phyloP scores from a whole-genome alignment of 495 filamentous ascomycete genomes.

The Paragyromitra xinjiangensis region DNA sequence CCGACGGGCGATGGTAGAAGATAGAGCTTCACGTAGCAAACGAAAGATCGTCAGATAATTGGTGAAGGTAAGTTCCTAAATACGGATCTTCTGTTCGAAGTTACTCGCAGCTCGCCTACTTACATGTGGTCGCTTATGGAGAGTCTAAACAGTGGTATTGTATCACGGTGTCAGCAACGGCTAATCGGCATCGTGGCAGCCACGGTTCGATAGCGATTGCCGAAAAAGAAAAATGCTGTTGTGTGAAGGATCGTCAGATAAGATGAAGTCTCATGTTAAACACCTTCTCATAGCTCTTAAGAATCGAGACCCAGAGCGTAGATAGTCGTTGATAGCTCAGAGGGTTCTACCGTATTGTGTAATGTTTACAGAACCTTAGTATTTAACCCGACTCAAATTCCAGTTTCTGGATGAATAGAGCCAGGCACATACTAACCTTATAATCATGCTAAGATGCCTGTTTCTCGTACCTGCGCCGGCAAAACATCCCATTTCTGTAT shows the following conservation, averaged over 20 bases:
- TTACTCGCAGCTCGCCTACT: not conserved
- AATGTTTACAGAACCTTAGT: not conserved
- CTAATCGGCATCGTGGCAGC: not conserved
- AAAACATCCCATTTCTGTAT: constrained; percentile 15
- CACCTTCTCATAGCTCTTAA: not conserved
- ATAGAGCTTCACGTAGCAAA: not conserved
- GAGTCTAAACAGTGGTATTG: not conserved
- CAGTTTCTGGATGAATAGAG: not conserved
- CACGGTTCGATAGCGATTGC: not conserved
- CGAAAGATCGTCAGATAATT: not conserved
- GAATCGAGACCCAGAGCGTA: not conserved
- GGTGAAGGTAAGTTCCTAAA: not conserved
- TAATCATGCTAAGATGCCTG: not conserved
- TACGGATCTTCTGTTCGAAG: constrained; percentile 2
- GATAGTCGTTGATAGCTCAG: not conserved
- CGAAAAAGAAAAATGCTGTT: not conserved
- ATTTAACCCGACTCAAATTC: not conserved
- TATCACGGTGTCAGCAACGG: not conserved
- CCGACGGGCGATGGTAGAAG: not conserved
- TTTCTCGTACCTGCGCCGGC: constrained; percentile 22
- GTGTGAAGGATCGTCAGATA: not conserved
- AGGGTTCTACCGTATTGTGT: not conserved
- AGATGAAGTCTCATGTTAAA: not conserved
- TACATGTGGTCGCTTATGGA: not conserved
- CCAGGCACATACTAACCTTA: not conserved